phyloP scores from a whole-genome alignment of 2,329 filamentous ascomycete species.

The Paraphaeosphaeria sporulosa region DNA sequence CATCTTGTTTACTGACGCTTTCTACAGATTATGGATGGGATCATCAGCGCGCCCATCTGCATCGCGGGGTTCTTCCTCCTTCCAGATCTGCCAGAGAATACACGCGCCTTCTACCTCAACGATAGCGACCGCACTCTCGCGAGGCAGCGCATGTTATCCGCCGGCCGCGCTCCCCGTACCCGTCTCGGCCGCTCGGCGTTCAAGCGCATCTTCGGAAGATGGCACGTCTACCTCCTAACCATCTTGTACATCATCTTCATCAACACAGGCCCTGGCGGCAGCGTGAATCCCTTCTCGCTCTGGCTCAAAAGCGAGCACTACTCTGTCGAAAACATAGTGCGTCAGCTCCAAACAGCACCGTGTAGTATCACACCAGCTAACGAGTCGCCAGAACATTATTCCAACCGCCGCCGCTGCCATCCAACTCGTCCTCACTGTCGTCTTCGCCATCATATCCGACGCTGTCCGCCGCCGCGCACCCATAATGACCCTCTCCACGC shows the following conservation, averaged over 20 bases:
- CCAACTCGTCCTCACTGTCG: slow-evolving; percentile 26
- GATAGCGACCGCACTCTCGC: slow-evolving; percentile 21
- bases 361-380: neutral
- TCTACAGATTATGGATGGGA: neutral
- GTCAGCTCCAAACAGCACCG: neutral
- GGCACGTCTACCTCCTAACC: slow-evolving; percentile 29
- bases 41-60: neutral
- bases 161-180: slow-evolving; percentile 26
- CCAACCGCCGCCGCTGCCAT: slow-evolving; percentile 26
- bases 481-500: slow-evolving; percentile 25
- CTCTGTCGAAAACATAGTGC: slow-evolving; percentile 25
- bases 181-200: slow-evolving; percentile 23
- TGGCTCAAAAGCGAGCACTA: slow-evolving; percentile 25
- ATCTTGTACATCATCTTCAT: slow-evolving; percentile 29
- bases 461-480: slow-evolving; percentile 25
- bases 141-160: slow-evolving; percentile 24
- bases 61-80: neutral
- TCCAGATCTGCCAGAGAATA: neutral
- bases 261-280: slow-evolving; percentile 23
- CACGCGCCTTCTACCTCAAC: neutral
- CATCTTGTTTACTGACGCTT: neutral
- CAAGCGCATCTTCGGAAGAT: slow-evolving; percentile 28
- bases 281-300: slow-evolving; percentile 30
- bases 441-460: slow-evolving; percentile 27
- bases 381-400: slow-evolving; percentile 24